Percentiles rank a stretch among this genome's conserved stretches.
These are phyloP conservation scores for Lactarius vividus DNA, from an alignment of 768 basidiomycete species.

Conservation along the genomic window DNA sequence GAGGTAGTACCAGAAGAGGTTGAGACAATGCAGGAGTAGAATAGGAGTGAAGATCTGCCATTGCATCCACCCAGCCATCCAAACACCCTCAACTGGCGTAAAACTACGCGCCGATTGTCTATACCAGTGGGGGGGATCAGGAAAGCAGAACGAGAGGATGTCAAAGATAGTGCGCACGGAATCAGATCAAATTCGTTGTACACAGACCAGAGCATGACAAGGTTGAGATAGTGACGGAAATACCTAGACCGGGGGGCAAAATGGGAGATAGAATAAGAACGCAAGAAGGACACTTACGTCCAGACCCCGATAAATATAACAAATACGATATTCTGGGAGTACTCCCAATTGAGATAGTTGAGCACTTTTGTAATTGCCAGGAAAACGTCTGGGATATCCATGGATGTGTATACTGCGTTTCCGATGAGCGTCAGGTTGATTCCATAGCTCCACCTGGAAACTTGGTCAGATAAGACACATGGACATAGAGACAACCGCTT, in stretches of 20 bases:
- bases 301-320: constrained; percentile 66
- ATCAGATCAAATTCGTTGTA: constrained; percentile 73
- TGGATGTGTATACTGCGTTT: constrained; percentile 89
- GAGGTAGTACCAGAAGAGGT: constrained; percentile 91
- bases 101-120: constrained; percentile 58
- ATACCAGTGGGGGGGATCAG: constrained; percentile 3
- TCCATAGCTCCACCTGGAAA: constrained; percentile 75
- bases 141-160: not conserved
- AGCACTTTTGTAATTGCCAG: constrained; percentile 86
- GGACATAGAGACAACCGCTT: constrained; percentile 29
- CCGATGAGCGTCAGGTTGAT: constrained; percentile 84
- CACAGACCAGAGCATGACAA: constrained; percentile 84
- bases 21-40: constrained; percentile 73
- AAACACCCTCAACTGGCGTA: constrained; percentile 60
- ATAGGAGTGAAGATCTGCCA: constrained; percentile 79
- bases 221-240: constrained; percentile 89
- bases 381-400: constrained; percentile 93
- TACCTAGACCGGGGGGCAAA: constrained; percentile 50
- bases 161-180: constrained; percentile 52
- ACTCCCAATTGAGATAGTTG: constrained; percentile 78
- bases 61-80: constrained; percentile 74
- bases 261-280: not conserved
- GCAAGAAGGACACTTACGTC: constrained; percentile 58
- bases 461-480: constrained; percentile 4
- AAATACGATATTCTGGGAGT: constrained; percentile 61